Percentiles rank a stretch among this genome's conserved stretches.
These are phyloP conservation scores for Skeletonema menzelii DNA, from an alignment of 108 stramenopile genomes.

Conservation along the genomic window DNA sequence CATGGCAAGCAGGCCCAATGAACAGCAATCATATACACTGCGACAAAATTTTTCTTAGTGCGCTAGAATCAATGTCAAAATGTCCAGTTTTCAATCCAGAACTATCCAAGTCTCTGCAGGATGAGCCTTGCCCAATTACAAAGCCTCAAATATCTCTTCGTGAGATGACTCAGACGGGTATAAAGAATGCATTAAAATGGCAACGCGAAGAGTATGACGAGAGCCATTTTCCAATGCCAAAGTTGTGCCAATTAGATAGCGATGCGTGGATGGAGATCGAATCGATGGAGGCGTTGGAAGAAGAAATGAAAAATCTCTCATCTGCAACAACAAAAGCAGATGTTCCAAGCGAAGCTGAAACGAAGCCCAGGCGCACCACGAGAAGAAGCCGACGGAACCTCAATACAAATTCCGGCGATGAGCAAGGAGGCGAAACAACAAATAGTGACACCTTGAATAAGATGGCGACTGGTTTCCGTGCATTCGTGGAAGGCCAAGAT, in stretches of 20 bases:
- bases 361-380: slow-evolving; percentile 29
- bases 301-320: slow-evolving; percentile 34
- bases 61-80: slow-evolving; percentile 43
- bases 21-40: slow-evolving; percentile 22
- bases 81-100: slow-evolving; percentile 65
- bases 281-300: slow-evolving; percentile 37
- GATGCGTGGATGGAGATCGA: slow-evolving; percentile 66
- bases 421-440: not conserved
- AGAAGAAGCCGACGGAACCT: slow-evolving; percentile 30
- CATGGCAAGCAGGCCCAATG: slow-evolving; percentile 65
- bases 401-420: not conserved
- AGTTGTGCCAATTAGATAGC: slow-evolving; percentile 48
- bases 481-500: slow-evolving; percentile 55
- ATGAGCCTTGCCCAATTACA: slow-evolving; percentile 47
- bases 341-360: not conserved
- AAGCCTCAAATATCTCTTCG: slow-evolving; percentile 47
- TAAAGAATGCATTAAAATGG: slow-evolving; percentile 30
- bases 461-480: slow-evolving; percentile 53
- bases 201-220: slow-evolving; percentile 20
- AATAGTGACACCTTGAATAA: slow-evolving; percentile 31
- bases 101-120: slow-evolving; percentile 21
- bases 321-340: not conserved
- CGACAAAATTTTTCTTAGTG: slow-evolving; percentile 13
- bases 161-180: slow-evolving; percentile 42
- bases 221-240: slow-evolving; percentile 34